phyloP scores from a whole-genome alignment of 768 basidiomycete species.

The Tylopilus cervinicoccineus region DNA sequence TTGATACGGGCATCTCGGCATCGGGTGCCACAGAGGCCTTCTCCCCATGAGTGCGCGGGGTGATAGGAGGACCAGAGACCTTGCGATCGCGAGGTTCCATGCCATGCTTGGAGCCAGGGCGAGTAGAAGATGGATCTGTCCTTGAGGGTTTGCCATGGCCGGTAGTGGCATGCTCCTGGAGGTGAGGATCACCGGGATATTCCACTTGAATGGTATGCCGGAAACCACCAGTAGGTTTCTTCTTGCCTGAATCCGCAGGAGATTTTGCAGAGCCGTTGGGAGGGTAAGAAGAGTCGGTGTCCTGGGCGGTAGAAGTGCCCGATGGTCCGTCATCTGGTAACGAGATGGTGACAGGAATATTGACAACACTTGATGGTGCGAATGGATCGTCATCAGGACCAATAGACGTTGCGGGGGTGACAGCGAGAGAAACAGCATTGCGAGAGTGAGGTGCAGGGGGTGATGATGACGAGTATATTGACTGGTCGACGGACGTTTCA shows the following conservation, averaged over 20 bases:
- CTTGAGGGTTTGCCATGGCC: constrained; percentile 23
- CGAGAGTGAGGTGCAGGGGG: constrained; percentile 36
- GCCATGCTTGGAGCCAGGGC: constrained; percentile 14
- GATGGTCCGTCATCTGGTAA: constrained; percentile 23
- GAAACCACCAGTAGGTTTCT: constrained; percentile 45
- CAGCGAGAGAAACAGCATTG: constrained; percentile 37
- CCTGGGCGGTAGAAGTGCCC: constrained; percentile 16
- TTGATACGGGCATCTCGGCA: constrained; percentile 13
- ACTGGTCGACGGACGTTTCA: constrained; percentile 64
- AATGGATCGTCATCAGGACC: constrained; percentile 70
- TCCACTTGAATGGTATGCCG: constrained; percentile 97
- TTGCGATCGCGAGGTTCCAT: constrained; percentile 15
- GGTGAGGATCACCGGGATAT: constrained; percentile 58
- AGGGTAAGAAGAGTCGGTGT: constrained; percentile 17
- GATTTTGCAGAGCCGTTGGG: constrained; percentile 29
- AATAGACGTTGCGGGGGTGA: constrained; percentile 42
- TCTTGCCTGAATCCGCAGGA: constrained; percentile 42
- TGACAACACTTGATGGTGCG: constrained; percentile 37
- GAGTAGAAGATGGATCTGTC: constrained; percentile 9
- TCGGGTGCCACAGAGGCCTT: constrained; percentile 15
- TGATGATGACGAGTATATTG: constrained; percentile 38
- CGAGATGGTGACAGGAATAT: constrained; percentile 29
- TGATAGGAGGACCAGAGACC: constrained; percentile 12
- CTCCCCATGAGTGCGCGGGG: constrained; percentile 9
- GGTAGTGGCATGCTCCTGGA: constrained; percentile 22